Evolutionary conservation across 305 asterid genomes (phyloP).

Genomic region (Andrographis paniculata): DNA sequence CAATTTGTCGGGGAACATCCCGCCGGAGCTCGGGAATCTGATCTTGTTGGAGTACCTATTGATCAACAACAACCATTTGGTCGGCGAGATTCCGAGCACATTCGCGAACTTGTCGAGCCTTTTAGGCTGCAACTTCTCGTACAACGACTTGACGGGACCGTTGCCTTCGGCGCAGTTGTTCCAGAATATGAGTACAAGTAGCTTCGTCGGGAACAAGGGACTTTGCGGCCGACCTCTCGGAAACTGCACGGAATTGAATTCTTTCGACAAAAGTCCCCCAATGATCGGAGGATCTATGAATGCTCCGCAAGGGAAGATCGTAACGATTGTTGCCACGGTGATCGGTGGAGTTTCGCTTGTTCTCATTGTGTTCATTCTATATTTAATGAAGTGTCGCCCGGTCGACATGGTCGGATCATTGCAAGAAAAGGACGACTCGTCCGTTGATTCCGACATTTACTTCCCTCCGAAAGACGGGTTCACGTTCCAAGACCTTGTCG

Average conservation of each 20-base stretch:
- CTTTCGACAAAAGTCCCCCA: constrained; percentile 26
- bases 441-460: constrained; percentile 61
- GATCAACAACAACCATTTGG: constrained; percentile 62
- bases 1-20: constrained; percentile 61
- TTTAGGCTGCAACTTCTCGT: constrained; percentile 76
- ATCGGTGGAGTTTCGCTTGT: constrained; percentile 85
- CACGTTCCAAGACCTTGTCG: constrained; percentile 74
- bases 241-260: constrained; percentile 31
- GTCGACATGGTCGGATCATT: constrained; percentile 23
- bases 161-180: constrained; percentile 63
- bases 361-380: constrained; percentile 49
- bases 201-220: constrained; percentile 73
- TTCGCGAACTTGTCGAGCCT: constrained; percentile 71
- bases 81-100: constrained; percentile 76
- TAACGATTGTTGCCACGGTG: constrained; percentile 51
- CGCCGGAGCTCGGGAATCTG: constrained; percentile 72
- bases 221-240: constrained; percentile 83
- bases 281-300: constrained; percentile 10
- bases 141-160: constrained; percentile 66
- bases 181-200: constrained; percentile 51
- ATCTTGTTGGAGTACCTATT: constrained; percentile 54
- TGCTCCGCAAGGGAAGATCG: constrained; percentile 47
- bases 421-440: constrained; percentile 35
- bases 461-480: constrained; percentile 91
- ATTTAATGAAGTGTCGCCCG: constrained; percentile 51